These are phyloP conservation scores for Lactarius pseudohatsudake DNA, from an alignment of 768 basidiomycete species.

Conservation along the genomic window DNA sequence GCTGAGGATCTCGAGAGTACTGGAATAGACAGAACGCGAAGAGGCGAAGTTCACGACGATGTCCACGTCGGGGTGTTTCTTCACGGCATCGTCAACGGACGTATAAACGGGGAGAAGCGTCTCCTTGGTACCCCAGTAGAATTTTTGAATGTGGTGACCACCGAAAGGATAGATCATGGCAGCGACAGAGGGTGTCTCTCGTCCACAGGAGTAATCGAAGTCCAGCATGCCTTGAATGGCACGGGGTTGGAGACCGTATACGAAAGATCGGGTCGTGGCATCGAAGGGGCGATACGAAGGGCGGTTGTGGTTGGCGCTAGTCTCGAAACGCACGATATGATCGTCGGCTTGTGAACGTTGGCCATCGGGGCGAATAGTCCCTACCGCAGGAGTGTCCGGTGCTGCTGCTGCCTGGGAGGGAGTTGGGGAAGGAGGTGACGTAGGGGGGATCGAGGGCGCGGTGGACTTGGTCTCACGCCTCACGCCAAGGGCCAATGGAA, in stretches of 20 bases:
- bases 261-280: conserved; percentile 90
- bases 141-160: conserved; percentile 99
- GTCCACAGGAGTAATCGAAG: conserved; percentile 98
- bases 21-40: conserved; percentile 89
- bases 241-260: conserved; percentile 97
- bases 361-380: conserved; percentile 73
- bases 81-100: conserved; percentile 81
- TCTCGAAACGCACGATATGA: conserved; percentile 87
- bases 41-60: conserved; percentile 98
- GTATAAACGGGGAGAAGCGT: conserved; percentile 98
- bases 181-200: conserved; percentile 86
- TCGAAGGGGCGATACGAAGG: conserved; percentile 93
- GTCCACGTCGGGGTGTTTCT: conserved; percentile 95
- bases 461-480: conserved; percentile 49
- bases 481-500: conserved; percentile 95
- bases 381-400: conserved; percentile 47
- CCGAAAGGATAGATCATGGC: conserved; percentile 99
- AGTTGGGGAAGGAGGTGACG: conserved; percentile 50
- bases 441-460: conserved; percentile 43
- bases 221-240: conserved; percentile 99
- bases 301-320: conserved; percentile 45
- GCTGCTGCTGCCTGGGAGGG: conserved; percentile 39
- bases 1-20: conserved; percentile 88
- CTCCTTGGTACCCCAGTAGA: conserved; percentile 99
- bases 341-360: conserved; percentile 83